Evolutionary conservation across 2,329 filamentous ascomycete species (phyloP).

Genomic region (Trichoderma sp.): DNA sequence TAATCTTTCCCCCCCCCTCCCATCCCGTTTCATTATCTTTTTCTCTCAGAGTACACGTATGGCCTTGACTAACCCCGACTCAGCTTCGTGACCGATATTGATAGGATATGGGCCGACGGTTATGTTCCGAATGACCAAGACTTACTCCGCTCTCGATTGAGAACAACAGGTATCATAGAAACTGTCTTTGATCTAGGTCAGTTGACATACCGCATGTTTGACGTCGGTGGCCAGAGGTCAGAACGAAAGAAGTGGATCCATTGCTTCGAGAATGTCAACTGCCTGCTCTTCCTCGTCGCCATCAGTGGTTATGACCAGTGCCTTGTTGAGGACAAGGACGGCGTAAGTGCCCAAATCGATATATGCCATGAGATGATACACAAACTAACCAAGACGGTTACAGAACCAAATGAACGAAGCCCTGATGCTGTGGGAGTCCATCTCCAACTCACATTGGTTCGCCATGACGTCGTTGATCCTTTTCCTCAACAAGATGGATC

Average conservation of each 20-base stretch:
- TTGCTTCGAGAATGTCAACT: conserved; percentile 97
- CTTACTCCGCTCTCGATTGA: conserved; percentile 91
- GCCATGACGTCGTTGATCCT: conserved; percentile 87
- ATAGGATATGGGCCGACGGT: conserved; percentile 80
- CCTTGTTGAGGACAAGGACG: conserved; percentile 92
- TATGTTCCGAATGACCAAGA: conserved; percentile 96
- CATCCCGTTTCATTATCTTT: not conserved
- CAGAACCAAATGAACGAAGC: conserved; percentile 93
- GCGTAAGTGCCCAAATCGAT: conserved; percentile 42
- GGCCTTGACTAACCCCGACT: conserved; percentile 26
- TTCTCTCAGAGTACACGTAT: not conserved
- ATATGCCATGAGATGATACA: not conserved
- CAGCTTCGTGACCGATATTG: conserved; percentile 81
- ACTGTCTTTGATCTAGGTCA: conserved; percentile 92
- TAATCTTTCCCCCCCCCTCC: too few species aligned
- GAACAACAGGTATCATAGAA: conserved; percentile 96
- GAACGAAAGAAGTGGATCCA: conserved; percentile 99
- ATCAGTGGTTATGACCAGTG: conserved; percentile 97
- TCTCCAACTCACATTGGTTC: conserved; percentile 88
- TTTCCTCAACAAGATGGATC: conserved; percentile 88
- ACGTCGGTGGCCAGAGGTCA: conserved; percentile 91
- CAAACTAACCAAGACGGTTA: conserved; percentile 26
- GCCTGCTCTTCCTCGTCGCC: conserved; percentile 89
- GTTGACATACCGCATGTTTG: conserved; percentile 95
- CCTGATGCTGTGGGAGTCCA: conserved; percentile 81